These are phyloP conservation scores for Prunus padus DNA, from an alignment of 306 rosid species.

Conservation along the genomic window DNA sequence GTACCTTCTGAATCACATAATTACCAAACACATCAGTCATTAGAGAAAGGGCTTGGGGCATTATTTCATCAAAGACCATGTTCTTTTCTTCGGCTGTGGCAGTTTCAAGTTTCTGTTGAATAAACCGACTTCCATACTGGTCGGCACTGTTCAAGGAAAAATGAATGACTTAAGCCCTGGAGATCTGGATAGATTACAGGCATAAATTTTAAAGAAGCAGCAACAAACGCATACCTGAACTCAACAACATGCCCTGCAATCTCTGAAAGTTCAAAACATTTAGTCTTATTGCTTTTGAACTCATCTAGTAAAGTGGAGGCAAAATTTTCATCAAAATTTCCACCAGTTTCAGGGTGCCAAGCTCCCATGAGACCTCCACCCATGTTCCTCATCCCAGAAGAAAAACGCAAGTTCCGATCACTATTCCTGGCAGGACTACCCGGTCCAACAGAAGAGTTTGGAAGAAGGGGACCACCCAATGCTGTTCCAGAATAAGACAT, in stretches of 20 bases:
- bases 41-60: constrained; percentile 88
- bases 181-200: neutral
- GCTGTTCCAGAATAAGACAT: constrained; percentile 87
- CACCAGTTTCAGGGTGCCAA: constrained; percentile 73
- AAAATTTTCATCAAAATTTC: constrained; percentile 67
- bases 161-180: constrained; percentile 1
- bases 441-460: constrained; percentile 75
- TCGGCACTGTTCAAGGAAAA: constrained; percentile 58
- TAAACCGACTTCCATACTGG: constrained; percentile 94
- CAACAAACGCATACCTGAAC: constrained; percentile 54
- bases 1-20: constrained; percentile 96
- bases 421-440: constrained; percentile 79
- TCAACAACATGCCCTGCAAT: constrained; percentile 70
- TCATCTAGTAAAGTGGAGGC: constrained; percentile 83
- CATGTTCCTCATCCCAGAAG: constrained; percentile 84
- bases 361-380: constrained; percentile 70
- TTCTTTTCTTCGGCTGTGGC: constrained; percentile 82
- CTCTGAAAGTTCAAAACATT: constrained; percentile 83
- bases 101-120: constrained; percentile 92
- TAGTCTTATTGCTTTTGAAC: constrained; percentile 83
- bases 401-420: constrained; percentile 68
- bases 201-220: constrained; percentile 3
- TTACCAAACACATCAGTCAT: constrained; percentile 98
- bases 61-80: constrained; percentile 92
- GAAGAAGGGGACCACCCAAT: constrained; percentile 56